Evolutionary conservation across 345 rosid genomes (phyloP).

Genomic region (Lumnitzera racemosa): DNA sequence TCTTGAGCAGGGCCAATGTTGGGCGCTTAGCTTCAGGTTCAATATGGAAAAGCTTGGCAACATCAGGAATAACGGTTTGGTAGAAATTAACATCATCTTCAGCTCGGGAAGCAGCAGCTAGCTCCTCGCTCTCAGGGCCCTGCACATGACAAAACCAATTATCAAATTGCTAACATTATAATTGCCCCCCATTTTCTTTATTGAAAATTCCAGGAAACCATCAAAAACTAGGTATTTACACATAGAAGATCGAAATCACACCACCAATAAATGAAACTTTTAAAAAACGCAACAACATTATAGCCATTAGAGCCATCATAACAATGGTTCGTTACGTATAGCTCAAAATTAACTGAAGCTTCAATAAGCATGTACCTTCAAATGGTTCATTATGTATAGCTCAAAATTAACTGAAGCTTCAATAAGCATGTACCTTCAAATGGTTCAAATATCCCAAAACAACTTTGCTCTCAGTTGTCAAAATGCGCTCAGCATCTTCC

Average conservation of each 20-base stretch:
- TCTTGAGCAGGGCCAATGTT: slow-evolving; percentile 70
- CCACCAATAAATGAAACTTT: no score
- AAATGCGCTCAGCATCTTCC: slow-evolving; percentile 76
- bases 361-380: slow-evolving; percentile 49
- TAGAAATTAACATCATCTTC: slow-evolving; percentile 93
- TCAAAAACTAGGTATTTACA: no score
- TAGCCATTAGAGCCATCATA: no score
- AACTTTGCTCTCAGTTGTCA: slow-evolving; percentile 70
- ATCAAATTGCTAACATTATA: background rate
- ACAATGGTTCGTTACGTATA: no score
- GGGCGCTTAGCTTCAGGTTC: slow-evolving; percentile 75
- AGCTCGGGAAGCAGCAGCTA: slow-evolving; percentile 76
- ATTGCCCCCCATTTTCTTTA: background rate
- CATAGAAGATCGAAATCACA: no score
- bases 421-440: slow-evolving; percentile 53
- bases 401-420: background rate
- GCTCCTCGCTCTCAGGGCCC: slow-evolving; percentile 80
- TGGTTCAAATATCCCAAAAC: slow-evolving; percentile 82
- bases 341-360: background rate
- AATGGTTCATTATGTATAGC: slow-evolving; percentile 31
- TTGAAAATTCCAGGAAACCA: background rate
- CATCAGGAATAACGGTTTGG: slow-evolving; percentile 80
- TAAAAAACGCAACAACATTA: no score
- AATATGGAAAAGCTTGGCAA: slow-evolving; percentile 88
- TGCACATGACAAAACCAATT: slow-evolving; percentile 14